Conservation (phyloP, 106 monocot species). For the Chionographis japonica region DNA sequence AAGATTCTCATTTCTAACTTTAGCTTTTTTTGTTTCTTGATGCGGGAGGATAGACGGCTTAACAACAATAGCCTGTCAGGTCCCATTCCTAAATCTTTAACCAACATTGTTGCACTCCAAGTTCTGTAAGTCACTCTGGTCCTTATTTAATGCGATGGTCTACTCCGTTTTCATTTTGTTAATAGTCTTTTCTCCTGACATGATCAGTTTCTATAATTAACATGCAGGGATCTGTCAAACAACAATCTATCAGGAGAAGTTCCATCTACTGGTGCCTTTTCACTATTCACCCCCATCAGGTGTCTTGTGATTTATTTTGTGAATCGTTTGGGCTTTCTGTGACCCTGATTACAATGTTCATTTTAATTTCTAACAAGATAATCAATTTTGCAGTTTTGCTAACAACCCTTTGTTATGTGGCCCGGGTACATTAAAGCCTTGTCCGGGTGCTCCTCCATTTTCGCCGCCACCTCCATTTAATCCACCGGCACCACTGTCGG, state of each 20-base stretch:
- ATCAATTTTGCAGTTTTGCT: constrained; percentile 38
- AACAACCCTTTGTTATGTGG: constrained; percentile 79
- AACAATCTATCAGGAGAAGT: constrained; percentile 72
- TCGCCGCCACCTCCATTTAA: constrained; percentile 70
- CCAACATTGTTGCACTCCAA: constrained; percentile 55
- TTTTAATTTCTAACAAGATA: not conserved
- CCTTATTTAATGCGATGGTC: not conserved
- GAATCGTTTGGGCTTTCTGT: not conserved
- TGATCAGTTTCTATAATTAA: not conserved
- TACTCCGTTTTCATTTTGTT: not conserved
- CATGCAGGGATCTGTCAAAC: constrained; percentile 68
- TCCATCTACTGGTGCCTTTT: constrained; percentile 73
- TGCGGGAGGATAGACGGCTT: constrained; percentile 63
- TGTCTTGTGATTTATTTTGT: constrained; percentile 8
- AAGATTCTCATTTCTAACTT: not conserved
- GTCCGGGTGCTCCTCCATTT: constrained; percentile 54
- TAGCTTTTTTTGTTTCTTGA: not conserved
- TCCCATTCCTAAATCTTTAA: constrained; percentile 60
- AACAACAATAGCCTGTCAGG: constrained; percentile 69
- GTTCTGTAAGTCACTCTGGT: constrained; percentile 58
- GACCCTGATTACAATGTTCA: not conserved
- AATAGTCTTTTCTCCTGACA: not conserved
- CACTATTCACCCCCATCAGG: constrained; percentile 79
- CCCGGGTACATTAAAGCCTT: constrained; percentile 55
- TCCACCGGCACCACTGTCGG: constrained; percentile 27